Percentiles rank a stretch among this genome's conserved stretches.
These are phyloP conservation scores for Suillus variegatus DNA, from an alignment of 768 basidiomycete species.

Conservation along the genomic window DNA sequence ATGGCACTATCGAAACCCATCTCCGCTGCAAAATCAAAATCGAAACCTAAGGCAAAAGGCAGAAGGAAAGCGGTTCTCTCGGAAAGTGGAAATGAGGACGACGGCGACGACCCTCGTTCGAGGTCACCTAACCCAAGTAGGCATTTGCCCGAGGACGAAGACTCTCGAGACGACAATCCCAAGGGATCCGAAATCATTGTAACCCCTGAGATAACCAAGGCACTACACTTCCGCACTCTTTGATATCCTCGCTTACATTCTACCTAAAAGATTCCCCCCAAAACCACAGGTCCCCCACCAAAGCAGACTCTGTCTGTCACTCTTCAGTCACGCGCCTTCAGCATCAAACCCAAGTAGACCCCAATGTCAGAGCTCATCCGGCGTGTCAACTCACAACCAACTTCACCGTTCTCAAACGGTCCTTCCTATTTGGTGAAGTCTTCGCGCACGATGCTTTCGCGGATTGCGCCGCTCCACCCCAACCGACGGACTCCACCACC, in stretches of 20 bases:
- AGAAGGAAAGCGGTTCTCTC: conserved; percentile 29
- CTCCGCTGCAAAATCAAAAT: not conserved
- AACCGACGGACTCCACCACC: no score
- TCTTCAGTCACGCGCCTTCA: no score
- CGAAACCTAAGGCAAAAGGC: conserved; percentile 35
- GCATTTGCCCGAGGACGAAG: no score
- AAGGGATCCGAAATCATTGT: not conserved
- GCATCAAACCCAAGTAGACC: no score
- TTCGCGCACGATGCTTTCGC: no score
- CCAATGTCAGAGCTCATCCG: no score
- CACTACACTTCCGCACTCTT: not conserved
- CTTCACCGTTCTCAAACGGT: no score
- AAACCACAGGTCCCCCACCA: no score
- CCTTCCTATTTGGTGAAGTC: no score
- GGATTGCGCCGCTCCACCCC: no score
- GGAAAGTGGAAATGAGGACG: conserved; percentile 29
- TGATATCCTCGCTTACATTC: not conserved
- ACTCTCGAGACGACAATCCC: not conserved
- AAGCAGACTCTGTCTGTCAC: no score
- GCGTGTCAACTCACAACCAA: no score
- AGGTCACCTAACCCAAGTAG: not conserved
- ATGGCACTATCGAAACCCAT: conserved; percentile 9
- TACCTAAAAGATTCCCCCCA: not conserved
- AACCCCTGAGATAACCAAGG: conserved; percentile 16
- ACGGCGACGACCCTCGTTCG: not conserved